phyloP scores from a whole-genome alignment of 352 stramenopile genomes.

The Pythium vanterpoolii region DNA sequence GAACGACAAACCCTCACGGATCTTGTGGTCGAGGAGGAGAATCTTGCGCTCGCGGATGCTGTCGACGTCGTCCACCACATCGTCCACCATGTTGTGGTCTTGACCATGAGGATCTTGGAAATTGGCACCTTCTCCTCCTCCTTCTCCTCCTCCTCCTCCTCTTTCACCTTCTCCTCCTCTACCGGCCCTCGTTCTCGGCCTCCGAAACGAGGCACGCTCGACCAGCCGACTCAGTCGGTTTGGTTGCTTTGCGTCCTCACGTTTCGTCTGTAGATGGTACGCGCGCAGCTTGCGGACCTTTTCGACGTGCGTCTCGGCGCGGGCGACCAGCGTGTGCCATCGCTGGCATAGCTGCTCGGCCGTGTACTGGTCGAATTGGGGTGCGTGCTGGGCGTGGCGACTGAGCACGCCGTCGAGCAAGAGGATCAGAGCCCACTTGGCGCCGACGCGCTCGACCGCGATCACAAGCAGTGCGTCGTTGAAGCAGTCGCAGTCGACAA shows the following conservation, averaged over 20 bases:
- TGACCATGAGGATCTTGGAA: no score
- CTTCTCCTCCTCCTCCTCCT: slow-evolving; percentile 11
- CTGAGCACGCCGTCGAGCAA: slow-evolving; percentile 48
- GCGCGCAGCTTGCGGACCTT: slow-evolving; percentile 53
- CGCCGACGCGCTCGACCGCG: slow-evolving; percentile 48
- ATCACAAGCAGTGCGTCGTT: slow-evolving; percentile 65
- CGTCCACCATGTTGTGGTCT: slow-evolving; percentile 18
- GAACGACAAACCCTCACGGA: slow-evolving; percentile 48
- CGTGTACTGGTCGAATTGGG: slow-evolving; percentile 57
- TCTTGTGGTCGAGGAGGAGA: slow-evolving; percentile 45
- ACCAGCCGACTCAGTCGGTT: slow-evolving; percentile 2
- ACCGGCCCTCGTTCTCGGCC: neutral
- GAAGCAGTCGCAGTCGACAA: slow-evolving; percentile 65
- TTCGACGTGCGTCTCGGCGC: slow-evolving; percentile 50
- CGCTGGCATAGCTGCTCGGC: slow-evolving; percentile 53
- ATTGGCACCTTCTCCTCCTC: no score
- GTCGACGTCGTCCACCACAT: slow-evolving; percentile 22
- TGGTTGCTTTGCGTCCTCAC: no score
- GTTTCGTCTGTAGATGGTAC: slow-evolving; percentile 48
- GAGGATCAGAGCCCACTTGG: slow-evolving; percentile 67
- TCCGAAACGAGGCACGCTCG: slow-evolving; percentile 10
- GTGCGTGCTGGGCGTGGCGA: slow-evolving; percentile 34
- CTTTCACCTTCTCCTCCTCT: neutral
- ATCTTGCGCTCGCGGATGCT: slow-evolving; percentile 58
- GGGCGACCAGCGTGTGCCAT: slow-evolving; percentile 50